A percentile compares a stretch with the other conserved stretches of the same genome.
Conservation (phyloP, 2,329 filamentous ascomycete genomes). For the Apiospora koreana region DNA sequence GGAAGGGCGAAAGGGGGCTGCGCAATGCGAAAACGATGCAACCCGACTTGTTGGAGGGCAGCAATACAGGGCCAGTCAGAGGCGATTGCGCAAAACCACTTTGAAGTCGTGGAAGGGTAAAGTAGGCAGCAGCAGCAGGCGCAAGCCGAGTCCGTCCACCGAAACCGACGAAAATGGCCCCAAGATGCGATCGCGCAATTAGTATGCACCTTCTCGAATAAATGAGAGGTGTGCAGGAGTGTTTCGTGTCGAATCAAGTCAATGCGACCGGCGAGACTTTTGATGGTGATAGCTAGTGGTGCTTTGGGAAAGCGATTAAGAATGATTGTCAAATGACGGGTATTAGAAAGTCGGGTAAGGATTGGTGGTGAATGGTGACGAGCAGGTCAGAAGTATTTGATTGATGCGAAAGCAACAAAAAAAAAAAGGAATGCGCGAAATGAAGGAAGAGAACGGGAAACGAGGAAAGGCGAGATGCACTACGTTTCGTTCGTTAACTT, state of each 20-base stretch:
- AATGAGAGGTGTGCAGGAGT: not conserved
- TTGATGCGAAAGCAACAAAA: constrained; percentile 5
- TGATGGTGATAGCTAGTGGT: not conserved
- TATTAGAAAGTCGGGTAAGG: constrained; percentile 2
- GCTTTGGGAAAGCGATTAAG: constrained; percentile 1
- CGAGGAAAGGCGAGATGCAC: not conserved
- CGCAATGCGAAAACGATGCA: constrained; percentile 15
- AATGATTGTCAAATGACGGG: not conserved
- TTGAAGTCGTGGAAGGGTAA: not conserved
- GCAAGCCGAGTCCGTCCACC: not conserved
- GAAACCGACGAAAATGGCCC: constrained; percentile 1
- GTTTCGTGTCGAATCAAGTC: not conserved
- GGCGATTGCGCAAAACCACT: not conserved
- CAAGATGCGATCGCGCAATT: constrained; percentile 1
- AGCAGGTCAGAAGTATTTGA: not conserved
- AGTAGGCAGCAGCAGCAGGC: not conserved
- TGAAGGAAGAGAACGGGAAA: constrained; percentile 1
- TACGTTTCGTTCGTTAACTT: not conserved
- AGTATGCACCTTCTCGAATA: not conserved
- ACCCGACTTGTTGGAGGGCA: constrained; percentile 4
- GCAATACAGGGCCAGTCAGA: not conserved
- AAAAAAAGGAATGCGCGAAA: constrained; percentile 19
- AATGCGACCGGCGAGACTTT: constrained; percentile 8
- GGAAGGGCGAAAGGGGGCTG: constrained; percentile 17
- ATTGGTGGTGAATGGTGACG: not conserved